phyloP scores from a whole-genome alignment of 2,329 filamentous ascomycete genomes.

The Aureobasidium sp. region DNA sequence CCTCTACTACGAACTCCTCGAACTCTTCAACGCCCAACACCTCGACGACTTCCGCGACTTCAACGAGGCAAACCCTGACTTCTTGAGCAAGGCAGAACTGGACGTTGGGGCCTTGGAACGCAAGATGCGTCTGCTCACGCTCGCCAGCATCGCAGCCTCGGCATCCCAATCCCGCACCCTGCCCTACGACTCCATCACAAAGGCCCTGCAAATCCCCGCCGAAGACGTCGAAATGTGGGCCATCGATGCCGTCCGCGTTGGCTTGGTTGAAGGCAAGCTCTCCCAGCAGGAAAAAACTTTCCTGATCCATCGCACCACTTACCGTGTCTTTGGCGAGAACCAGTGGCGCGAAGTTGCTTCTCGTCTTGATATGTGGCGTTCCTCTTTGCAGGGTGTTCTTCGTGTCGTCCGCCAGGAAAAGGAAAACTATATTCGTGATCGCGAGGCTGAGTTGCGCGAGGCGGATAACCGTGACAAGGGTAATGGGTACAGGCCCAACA shows the following conservation, averaged over 20 bases:
- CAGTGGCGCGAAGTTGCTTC: constrained; percentile 95
- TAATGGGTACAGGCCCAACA: constrained; percentile 23
- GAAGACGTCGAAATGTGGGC: constrained; percentile 97
- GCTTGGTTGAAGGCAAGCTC: constrained; percentile 92
- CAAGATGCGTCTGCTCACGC: constrained; percentile 94
- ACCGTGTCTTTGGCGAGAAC: constrained; percentile 94
- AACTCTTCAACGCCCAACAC: constrained; percentile 90
- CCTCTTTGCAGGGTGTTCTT: constrained; percentile 71
- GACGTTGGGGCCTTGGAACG: constrained; percentile 71
- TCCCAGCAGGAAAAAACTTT: constrained; percentile 90
- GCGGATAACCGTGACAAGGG: constrained; percentile 17
- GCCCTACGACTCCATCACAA: constrained; percentile 77
- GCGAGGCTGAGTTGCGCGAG: constrained; percentile 59
- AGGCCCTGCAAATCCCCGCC: constrained; percentile 71
- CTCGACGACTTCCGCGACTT: constrained; percentile 96
- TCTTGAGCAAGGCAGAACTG: constrained; percentile 66
- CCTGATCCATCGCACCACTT: constrained; percentile 90
- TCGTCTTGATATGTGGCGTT: constrained; percentile 84
- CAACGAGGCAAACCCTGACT: constrained; percentile 81
- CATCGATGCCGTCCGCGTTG: constrained; percentile 94
- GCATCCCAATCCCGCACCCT: constrained; percentile 73
- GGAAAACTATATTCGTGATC: constrained; percentile 66
- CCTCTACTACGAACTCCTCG: constrained; percentile 82
- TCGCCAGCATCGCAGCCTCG: constrained; percentile 80
- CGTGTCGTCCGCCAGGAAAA: constrained; percentile 73